Base-by-base conservation (phyloP, 805 yeast genomes). In the Yarrowia sp. region DNA sequence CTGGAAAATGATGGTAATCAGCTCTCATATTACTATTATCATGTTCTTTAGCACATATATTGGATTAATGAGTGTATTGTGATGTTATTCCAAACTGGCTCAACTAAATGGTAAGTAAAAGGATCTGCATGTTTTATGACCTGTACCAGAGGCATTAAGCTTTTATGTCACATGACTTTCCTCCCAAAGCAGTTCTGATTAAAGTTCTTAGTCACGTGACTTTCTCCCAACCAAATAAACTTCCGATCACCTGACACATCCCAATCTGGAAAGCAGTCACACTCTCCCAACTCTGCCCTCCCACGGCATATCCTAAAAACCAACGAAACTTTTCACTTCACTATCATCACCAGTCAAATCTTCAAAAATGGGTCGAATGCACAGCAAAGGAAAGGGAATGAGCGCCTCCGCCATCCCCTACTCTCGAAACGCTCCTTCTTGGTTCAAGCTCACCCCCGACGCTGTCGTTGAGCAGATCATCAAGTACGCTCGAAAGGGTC, bases 401-500 rank as follows among this genome's bases (percentile, higher is more conserved):
- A 91, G 98, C 77, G 88, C 97, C 77, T 92, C 98, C 80, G 96
- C 99, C 79, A 85, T 92, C 82, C 99, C 99, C 82, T 95, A 95
- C 88, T 92, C 98, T 76, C 93, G 99, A 86, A 88, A 88, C 83
- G 86, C 96, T 81, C 99, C 98, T 81, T 84, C 97, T 81, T 95
- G 99, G 99, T 93, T 92, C 96, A 93, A 95, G 87, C 88, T 90
- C 77, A 85, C 97, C 69, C 81, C 96, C 74, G 98, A 92, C 73
- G 88, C 91, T 73, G 96, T 95, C 78, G 91, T 92, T 83, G 99
- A 95, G 85, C 97, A 92, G 85, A 87, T 93, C 85, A 82, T 88
- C 92, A 95, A 95, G 89, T 91, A 92, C 86, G 99, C 99, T 80
- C 92, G 98, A 86, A 95, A 95, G 88, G 99, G 99, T 92, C 85